Conservation (phyloP, 352 stramenopile genomes). For the Phytopythium mirpurense region DNA sequence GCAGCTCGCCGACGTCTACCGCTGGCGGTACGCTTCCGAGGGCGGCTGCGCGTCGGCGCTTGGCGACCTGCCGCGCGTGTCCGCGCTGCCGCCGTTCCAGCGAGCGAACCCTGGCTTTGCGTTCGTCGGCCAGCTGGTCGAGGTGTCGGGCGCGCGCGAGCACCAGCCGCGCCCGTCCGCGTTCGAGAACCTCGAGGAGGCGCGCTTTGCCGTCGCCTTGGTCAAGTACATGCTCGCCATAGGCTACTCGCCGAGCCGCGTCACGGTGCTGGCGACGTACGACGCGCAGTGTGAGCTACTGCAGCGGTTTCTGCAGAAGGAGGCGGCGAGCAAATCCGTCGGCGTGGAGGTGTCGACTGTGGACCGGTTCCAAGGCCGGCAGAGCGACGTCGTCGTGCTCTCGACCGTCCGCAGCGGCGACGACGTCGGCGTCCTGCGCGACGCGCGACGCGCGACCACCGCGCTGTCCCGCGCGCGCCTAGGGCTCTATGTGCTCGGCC, state of each 20-base stretch:
- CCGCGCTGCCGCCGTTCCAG: conserved; percentile 21
- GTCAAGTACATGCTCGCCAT: conserved; percentile 93
- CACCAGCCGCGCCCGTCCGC: conserved; percentile 71
- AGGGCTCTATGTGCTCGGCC: conserved; percentile 93
- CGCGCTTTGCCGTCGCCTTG: conserved; percentile 90
- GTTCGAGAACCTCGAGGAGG: conserved; percentile 95
- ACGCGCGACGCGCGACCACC: conserved; percentile 90
- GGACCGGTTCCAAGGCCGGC: conserved; percentile 94
- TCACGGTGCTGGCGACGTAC: conserved; percentile 95
- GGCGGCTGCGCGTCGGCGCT: conserved; percentile 13
- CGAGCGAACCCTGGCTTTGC: conserved; percentile 87
- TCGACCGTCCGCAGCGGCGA: conserved; percentile 90
- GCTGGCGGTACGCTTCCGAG: conserved; percentile 85
- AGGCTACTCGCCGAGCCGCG: conserved; percentile 88
- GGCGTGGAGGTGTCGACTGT: conserved; percentile 87
- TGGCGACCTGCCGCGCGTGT: conserved; percentile 21
- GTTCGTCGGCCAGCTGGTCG: conserved; percentile 88
- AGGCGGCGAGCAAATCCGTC: conserved; percentile 11
- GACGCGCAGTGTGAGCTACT: conserved; percentile 94
- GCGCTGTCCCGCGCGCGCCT: conserved; percentile 90
- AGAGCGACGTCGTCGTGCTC: conserved; percentile 95
- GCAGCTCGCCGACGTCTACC: conserved; percentile 87
- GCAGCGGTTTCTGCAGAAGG: conserved; percentile 66
- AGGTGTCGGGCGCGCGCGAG: conserved; percentile 69
- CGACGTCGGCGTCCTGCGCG: conserved; percentile 86